Evolutionary conservation across 148 eudicot genomes (phyloP), one percentile per base, ranked within the genome.

Genomic region (Camellia lanceoleosa): DNA sequence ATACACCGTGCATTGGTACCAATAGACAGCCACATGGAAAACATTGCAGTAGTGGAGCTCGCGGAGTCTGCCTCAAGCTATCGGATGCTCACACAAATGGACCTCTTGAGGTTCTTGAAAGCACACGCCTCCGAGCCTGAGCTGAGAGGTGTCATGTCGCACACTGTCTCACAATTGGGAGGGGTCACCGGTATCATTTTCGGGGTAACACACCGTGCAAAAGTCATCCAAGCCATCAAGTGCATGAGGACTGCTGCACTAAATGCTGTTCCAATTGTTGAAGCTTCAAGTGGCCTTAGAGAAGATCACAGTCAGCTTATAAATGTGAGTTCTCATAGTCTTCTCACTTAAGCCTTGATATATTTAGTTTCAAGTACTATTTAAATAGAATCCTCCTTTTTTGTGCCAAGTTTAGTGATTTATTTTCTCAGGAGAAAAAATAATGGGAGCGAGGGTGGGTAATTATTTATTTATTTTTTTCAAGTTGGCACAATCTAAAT

Each of bases 1-100:
- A 93, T 96, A 54, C 99, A 96, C 78, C 83, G 99, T 9, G 94
- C 95, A 7, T 76, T 96, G 88, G 98, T 93, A 7, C 98, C 98
- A 2, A 13, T 93, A 14, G 97, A 92, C 77, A 86, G 97, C 87
- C 85, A 85, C 62, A 78, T 84, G 85, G 99, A 91, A 12, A 93
- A 89, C 65, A 62, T 81, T 15, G 88, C 91, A 0, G 97, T 98
- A 7, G 97, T 92, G 0, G 99, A 93, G 78, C 92, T 96, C 11
- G 84, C 81, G 14, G 99, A 92, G 75, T 92, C 98, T 0, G 90
- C 99, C 5, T 93, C 99, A 0, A 75, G 86, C 58, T 93, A 95
- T 72, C 86, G 89, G 3, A 92, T 95, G 90, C 63, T 95, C 3
- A 93, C 99, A 0, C 99, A 95, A 78, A 95, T 89, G 97, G 99